These are phyloP conservation scores for Leishmania amazonensis DNA, from an alignment of 208 protist species.

Conservation along the genomic window DNA sequence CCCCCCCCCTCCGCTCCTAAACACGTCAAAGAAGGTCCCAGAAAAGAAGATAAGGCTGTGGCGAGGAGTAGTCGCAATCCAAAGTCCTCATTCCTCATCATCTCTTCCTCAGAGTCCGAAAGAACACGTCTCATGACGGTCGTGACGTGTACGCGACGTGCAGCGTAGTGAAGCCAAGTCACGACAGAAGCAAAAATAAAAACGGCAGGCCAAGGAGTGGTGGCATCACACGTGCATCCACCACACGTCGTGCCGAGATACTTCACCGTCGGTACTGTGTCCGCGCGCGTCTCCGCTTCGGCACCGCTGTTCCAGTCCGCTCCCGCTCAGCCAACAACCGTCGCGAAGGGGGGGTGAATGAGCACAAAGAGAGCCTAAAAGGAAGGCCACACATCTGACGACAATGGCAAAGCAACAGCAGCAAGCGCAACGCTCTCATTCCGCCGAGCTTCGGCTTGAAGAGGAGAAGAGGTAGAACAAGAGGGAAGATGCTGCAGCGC, in stretches of 20 bases:
- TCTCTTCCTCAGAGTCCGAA: neutral
- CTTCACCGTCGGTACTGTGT: neutral
- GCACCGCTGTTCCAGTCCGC: neutral
- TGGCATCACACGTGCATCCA: neutral
- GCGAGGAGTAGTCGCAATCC: neutral
- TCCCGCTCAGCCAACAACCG: neutral
- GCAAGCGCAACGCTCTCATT: constrained; percentile 3
- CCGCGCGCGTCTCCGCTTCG: neutral
- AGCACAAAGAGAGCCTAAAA: constrained; percentile 1
- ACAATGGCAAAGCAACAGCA: neutral
- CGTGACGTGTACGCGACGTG: neutral
- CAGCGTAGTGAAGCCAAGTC: neutral
- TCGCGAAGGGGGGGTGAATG: neutral
- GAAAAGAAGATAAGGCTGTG: neutral
- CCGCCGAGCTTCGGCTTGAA: neutral
- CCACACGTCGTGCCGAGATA: neutral
- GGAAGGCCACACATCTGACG: neutral
- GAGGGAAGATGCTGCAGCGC: neutral
- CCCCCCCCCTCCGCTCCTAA: too few relatives aligned
- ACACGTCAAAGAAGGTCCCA: constrained; percentile 1
- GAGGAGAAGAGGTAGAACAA: neutral
- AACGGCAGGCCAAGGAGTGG: neutral
- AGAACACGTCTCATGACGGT: constrained; percentile 1
- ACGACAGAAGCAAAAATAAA: neutral
- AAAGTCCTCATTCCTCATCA: neutral